Percentiles rank a stretch among this genome's conserved stretches.
phyloP scores from a whole-genome alignment of 352 stramenopile genomes.

The Aphanomyces stellatus region DNA sequence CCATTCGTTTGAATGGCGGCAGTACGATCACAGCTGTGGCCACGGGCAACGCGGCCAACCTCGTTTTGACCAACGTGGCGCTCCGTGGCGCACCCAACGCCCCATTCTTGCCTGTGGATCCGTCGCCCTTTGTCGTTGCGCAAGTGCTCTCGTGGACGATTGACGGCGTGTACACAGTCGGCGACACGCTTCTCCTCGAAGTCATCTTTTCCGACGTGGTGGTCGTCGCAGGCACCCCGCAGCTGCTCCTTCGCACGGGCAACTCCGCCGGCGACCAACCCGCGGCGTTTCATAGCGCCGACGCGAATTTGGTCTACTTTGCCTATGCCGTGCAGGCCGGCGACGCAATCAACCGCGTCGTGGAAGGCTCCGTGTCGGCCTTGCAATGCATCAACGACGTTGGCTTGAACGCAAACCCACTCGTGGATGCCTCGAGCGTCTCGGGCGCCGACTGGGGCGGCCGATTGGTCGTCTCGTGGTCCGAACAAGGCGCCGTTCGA shows the following conservation, averaged over 20 bases:
- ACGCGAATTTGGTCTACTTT: constrained; percentile 45
- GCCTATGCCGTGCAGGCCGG: constrained; percentile 30
- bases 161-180: constrained; percentile 48
- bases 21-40: not conserved
- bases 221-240: constrained; percentile 39
- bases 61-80: not conserved
- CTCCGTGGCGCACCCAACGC: not conserved
- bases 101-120: not conserved
- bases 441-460: not conserved
- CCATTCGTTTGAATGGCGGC: not conserved
- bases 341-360: constrained; percentile 35
- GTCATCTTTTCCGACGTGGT: constrained; percentile 52
- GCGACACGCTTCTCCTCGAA: constrained; percentile 45
- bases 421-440: not conserved
- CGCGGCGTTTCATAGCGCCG: constrained; percentile 34
- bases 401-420: constrained; percentile 34
- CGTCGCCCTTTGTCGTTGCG: not conserved
- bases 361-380: constrained; percentile 22
- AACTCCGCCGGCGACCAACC: constrained; percentile 35
- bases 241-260: constrained; percentile 38
- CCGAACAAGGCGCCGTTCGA: not conserved
- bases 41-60: not conserved
- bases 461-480: not conserved
- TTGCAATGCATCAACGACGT: constrained; percentile 26
- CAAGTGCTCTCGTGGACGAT: constrained; percentile 5